Conservation (phyloP, 257 asterid genomes). For the Nicotiana tabacum region DNA sequence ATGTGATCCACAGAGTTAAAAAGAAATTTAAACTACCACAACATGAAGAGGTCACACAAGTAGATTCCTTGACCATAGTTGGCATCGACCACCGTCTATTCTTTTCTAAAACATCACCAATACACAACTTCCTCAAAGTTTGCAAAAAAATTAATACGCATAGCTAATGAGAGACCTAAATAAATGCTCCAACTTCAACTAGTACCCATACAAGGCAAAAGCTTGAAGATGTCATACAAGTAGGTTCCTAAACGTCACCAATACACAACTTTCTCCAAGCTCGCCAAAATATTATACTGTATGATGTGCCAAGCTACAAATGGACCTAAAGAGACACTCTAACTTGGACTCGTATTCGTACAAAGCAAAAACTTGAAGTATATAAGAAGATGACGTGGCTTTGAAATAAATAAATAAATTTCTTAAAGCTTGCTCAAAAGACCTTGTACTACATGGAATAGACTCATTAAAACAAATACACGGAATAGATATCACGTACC, state of each 20-base stretch:
- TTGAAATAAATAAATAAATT: not conserved
- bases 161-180: not conserved
- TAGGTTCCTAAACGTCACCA: not conserved
- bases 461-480: not conserved
- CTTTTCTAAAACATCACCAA: not conserved
- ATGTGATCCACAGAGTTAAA: not conserved
- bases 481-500: not conserved
- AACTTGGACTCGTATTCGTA: not conserved
- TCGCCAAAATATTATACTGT: not conserved
- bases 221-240: not conserved
- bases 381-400: not conserved
- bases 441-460: not conserved
- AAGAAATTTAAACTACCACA: not conserved
- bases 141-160: not conserved
- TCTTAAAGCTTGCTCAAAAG: not conserved
- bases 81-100: not conserved
- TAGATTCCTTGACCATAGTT: not conserved
- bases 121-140: not conserved
- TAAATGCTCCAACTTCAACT: not conserved
- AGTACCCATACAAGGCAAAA: not conserved
- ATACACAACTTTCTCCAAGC: not conserved
- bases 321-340: not conserved
- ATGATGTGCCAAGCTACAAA: not conserved
- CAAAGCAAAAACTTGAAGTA: not conserved
- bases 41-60: not conserved